phyloP scores from a whole-genome alignment of 2,329 filamentous ascomycete genomes.

The Karstenula rhodostoma region DNA sequence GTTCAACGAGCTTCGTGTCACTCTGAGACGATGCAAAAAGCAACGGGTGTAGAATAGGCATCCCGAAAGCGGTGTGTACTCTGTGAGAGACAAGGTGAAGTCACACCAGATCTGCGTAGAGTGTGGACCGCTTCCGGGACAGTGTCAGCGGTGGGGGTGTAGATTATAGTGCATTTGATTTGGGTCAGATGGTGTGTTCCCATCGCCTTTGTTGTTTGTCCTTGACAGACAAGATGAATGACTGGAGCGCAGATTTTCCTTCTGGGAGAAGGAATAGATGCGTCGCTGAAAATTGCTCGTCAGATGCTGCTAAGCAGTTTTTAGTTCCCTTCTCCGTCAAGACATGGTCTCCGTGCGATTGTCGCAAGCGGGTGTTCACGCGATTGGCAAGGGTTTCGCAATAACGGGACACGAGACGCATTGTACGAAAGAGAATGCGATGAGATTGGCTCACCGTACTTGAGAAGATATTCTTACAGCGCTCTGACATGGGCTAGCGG shows the following conservation, averaged over 20 bases:
- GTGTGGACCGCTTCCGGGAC: neutral
- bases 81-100: slow-evolving; percentile 16
- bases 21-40: slow-evolving; percentile 9
- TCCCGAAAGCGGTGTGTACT: slow-evolving; percentile 18
- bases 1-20: slow-evolving; percentile 3
- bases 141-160: slow-evolving; percentile 12
- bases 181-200: neutral
- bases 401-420: slow-evolving; percentile 26
- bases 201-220: neutral
- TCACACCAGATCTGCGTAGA: slow-evolving; percentile 17
- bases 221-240: neutral
- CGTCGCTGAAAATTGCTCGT: neutral
- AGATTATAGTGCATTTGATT: neutral
- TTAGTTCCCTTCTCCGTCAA: neutral
- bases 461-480: slow-evolving; percentile 10
- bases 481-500: slow-evolving; percentile 7
- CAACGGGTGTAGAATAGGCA: slow-evolving; percentile 4
- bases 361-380: slow-evolving; percentile 5
- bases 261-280: neutral
- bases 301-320: neutral
- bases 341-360: neutral
- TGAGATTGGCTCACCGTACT: slow-evolving; percentile 12
- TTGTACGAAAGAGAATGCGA: slow-evolving; percentile 24
- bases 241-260: neutral
- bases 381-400: slow-evolving; percentile 34